These are phyloP conservation scores for Aegilops speltoides DNA, from an alignment of 176 grass and related monocot genomes.

Conservation along the genomic window DNA sequence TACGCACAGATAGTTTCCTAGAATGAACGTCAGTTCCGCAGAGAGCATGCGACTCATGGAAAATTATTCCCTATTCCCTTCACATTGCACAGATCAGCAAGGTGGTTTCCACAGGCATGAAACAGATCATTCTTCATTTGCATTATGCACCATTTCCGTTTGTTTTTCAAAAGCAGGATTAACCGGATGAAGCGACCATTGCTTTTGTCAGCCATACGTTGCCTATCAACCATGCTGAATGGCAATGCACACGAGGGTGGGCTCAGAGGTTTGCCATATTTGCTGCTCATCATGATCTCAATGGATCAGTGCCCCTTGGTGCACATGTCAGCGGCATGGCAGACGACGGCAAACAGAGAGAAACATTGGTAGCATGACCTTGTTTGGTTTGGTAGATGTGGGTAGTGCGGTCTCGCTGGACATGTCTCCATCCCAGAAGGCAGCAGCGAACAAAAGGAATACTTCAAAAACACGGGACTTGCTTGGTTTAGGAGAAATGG, in stretches of 20 bases:
- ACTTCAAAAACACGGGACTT: background rate
- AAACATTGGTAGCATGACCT: background rate
- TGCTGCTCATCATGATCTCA: background rate
- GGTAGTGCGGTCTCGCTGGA: background rate
- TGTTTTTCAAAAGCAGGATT: background rate
- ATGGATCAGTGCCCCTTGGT: background rate
- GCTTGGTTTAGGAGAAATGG: background rate
- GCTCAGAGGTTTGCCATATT: background rate
- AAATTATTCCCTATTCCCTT: constrained; percentile 9
- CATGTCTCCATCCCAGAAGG: background rate
- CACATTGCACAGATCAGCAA: background rate
- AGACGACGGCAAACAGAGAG: background rate
- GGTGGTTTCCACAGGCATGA: constrained; percentile 10
- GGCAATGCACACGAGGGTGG: background rate
- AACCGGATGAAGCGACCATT: background rate
- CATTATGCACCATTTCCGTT: background rate
- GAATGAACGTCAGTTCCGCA: background rate
- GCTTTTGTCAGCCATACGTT: background rate
- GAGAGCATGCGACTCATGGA: background rate
- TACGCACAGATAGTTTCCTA: background rate
- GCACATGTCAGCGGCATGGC: background rate
- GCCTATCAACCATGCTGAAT: background rate
- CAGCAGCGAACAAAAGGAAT: background rate
- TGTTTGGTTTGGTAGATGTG: background rate
- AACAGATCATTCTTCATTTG: background rate